These are phyloP conservation scores for Stagonosporopsis chrysanthemi DNA, from an alignment of 2,329 filamentous ascomycete species.

Conservation along the genomic window DNA sequence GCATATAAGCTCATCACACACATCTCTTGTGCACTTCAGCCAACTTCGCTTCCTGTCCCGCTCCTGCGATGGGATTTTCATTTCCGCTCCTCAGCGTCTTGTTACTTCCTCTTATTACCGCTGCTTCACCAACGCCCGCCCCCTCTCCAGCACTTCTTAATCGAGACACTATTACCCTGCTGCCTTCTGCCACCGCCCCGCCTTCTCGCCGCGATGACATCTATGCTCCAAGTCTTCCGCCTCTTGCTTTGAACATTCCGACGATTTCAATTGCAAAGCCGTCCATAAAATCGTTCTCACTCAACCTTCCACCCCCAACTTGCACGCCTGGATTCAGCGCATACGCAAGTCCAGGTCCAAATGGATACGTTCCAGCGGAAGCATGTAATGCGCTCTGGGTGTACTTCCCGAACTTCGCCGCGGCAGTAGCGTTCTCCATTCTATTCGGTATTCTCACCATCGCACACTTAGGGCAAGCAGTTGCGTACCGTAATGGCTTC, in stretches of 20 bases:
- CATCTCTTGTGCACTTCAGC: not conserved
- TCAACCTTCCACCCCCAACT: conserved; percentile 20
- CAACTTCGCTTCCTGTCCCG: not conserved
- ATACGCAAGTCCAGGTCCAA: conserved; percentile 27
- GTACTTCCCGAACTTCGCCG: conserved; percentile 31
- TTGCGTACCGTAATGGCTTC: conserved; percentile 41
- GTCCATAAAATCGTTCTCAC: conserved; percentile 8
- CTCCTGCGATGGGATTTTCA: conserved; percentile 22
- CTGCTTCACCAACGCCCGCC: conserved; percentile 18
- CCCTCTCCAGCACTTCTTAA: conserved; percentile 10
- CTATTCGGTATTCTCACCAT: conserved; percentile 32
- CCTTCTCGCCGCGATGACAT: conserved; percentile 22
- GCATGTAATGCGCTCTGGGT: conserved; percentile 33
- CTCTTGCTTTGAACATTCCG: conserved; percentile 22
- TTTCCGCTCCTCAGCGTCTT: conserved; percentile 22
- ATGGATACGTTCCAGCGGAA: conserved; percentile 30
- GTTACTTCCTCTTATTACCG: conserved; percentile 20
- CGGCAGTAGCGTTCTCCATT: conserved; percentile 29
- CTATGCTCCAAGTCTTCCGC: conserved; percentile 19
- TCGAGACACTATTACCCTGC: conserved; percentile 9
- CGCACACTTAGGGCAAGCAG: conserved; percentile 27
- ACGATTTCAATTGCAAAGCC: conserved; percentile 20
- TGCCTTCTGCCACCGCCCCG: conserved; percentile 12
- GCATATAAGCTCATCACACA: conserved; percentile 5
- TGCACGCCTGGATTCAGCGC: conserved; percentile 26